Base-by-base conservation (phyloP, 495 filamentous ascomycete genomes). In the Polyplosphaeria fusca region DNA sequence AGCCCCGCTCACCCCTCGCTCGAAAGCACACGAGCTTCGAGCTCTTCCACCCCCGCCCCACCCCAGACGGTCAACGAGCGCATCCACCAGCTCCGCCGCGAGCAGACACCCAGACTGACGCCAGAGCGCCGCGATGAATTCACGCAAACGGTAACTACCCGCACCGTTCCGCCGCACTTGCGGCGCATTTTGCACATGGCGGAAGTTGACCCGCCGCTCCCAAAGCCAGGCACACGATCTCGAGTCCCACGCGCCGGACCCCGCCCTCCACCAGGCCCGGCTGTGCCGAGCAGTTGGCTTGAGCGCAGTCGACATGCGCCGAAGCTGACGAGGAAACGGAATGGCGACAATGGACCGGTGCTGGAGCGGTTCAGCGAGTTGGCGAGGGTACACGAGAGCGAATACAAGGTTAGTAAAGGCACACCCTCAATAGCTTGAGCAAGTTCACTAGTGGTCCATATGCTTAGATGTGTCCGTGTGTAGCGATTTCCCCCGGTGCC, bases 211-310 rank as follows among this genome's bases (percentile, higher is more conserved):
- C 74, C 80, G 11, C 86, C 86, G 5, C 72, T 71, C 14, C 86
- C 86, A 27, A 82, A 86, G 40, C 75, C 76, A 20, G 76, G 75
- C 48, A 52, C 66, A 26, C 71, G 66, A 64, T 69, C 70, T 62
- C 66, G 77, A 25, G 49, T 72, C 55, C 44, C 30, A 14, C 48
- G 42, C 7, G 38, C n/a, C 7, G 44, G 56, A 4, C 18, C 9
- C 37, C 76, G 81, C 52, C 67, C 74, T 14, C 79, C 81, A 0
- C 72, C 86, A 1, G 88, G 88, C 0, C 88, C 88, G 3, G 78
- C 86, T 7, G 75, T 87, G 18, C 88, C 88, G 1, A 75, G 74
- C 25, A 89, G 86, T 63, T 93, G 88, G 88, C 63, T 60, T 20
- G 28, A 35, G 16, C 12, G 32, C 22, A 67, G 61, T 23, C 19